Base-by-base conservation (phyloP, 2,329 filamentous ascomycete genomes). In the Botryotinia calthae region DNA sequence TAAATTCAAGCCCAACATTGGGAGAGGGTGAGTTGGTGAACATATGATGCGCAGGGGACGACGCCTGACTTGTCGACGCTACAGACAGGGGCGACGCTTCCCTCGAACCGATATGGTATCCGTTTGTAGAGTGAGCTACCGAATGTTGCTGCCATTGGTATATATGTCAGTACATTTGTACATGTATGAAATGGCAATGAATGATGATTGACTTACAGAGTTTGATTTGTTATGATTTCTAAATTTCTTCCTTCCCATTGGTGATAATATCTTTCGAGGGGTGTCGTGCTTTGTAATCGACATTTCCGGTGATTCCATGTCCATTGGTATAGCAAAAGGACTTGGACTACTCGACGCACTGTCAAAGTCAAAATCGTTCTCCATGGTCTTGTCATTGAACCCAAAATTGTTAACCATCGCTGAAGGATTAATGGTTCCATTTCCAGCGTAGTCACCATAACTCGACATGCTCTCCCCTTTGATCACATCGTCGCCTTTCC, bases 341-440 rank as follows among this genome's bases (percentile, higher is more conserved):
- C 84, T 85, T 9, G 89, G 87, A 74, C 87, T 91, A 76, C 85
- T 88, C 2, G 87, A 86, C 14, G 86, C 86, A 76, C 87, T 88
- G 25, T 87, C 85, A 78, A 90, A 90, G 75, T 89, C 86, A 76
- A 89, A 88, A 65, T 84, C 82, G 63, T 82, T 82, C 70, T 85
- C 82, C 82, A 86, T 84, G 69, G 83, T 83, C 76, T 83, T 82
- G 73, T 86, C 85, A 72, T 79, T 82, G 69, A 84, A 80, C 9
- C 81, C 80, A 72, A 82, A 80, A 73, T 81, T 80, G 31, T 76
- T 77, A 58, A 79, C 79, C 69, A 80, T 80, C 2, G 78, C 74
- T 20, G 81, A 79, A n/a, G 82, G 82, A 68, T 83, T 79, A 56
- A 83, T 82, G 28, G 79, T 82, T 46, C 77, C 81, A 64, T 79